Evolutionary conservation across 257 asterid species (phyloP).

Genomic region (Gentiana dahurica): DNA sequence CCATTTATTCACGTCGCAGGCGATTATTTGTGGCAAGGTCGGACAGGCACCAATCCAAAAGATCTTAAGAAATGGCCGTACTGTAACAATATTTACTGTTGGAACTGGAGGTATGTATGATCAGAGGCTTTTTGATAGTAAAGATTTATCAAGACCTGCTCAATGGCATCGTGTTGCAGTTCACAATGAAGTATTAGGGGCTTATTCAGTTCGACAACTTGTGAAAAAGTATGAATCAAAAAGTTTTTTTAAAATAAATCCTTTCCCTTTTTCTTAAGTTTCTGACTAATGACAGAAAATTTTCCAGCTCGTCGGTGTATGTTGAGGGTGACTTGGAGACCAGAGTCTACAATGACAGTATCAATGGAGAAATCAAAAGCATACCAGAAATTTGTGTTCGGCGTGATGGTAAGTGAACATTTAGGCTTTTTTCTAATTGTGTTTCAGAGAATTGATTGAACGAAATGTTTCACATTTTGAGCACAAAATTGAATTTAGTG

Average conservation of each 20-base stretch:
- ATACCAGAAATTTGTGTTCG: slow-evolving; percentile 95
- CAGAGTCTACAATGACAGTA: slow-evolving; percentile 91
- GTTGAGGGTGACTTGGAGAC: slow-evolving; percentile 97
- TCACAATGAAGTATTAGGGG: slow-evolving; percentile 79
- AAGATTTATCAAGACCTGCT: slow-evolving; percentile 67
- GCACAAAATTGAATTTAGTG: background rate
- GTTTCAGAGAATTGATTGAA: background rate
- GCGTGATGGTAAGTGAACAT: slow-evolving; percentile 59
- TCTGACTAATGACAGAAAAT: slow-evolving; percentile 20
- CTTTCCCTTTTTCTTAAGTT: slow-evolving; percentile 4
- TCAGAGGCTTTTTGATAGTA: slow-evolving; percentile 53
- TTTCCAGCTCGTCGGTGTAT: slow-evolving; percentile 86
- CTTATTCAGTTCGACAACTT: slow-evolving; percentile 82
- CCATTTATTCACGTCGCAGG: slow-evolving; percentile 28
- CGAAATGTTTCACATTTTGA: background rate
- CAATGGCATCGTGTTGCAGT: slow-evolving; percentile 98
- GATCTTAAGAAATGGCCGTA: slow-evolving; percentile 83
- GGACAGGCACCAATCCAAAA: slow-evolving; percentile 89
- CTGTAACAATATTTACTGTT: slow-evolving; percentile 75
- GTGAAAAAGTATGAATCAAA: slow-evolving; percentile 48
- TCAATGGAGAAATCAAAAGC: slow-evolving; percentile 79
- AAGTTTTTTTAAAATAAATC: background rate
- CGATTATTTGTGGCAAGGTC: slow-evolving; percentile 82
- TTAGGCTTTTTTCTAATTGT: background rate
- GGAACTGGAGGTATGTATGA: slow-evolving; percentile 98